A percentile compares a stretch with the other conserved stretches of the same genome.
Conservation (phyloP, 202 grass and related monocot species). For the Musa balbisiana region DNA sequence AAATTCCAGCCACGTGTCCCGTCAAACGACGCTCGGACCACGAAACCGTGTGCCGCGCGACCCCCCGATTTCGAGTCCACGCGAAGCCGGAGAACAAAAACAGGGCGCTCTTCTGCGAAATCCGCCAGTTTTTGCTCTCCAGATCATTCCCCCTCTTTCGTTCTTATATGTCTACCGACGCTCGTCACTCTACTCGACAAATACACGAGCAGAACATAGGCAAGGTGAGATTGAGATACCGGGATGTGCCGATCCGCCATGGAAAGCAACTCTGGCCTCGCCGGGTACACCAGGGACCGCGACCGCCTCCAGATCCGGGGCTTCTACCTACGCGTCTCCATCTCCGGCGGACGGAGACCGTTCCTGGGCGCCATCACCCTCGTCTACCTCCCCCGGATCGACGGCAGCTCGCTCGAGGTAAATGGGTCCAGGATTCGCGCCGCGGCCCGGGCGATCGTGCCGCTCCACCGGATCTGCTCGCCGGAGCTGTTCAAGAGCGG, state of each 20-base stretch:
- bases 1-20: not conserved
- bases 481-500: not conserved
- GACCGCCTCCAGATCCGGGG: conserved; percentile 32
- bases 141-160: not conserved
- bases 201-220: not conserved
- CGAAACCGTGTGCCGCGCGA: not conserved
- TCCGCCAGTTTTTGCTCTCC: not conserved
- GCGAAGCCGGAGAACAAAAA: not conserved
- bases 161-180: not conserved
- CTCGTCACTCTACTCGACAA: too few species aligned
- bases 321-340: conserved; percentile 44
- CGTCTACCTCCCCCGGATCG: conserved; percentile 38
- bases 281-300: not conserved
- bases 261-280: conserved; percentile 8
- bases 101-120: not conserved
- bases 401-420: conserved; percentile 33
- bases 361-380: conserved; percentile 29
- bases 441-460: conserved; percentile 23
- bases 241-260: conserved; percentile 37
- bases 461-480: conserved; percentile 17
- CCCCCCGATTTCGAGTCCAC: not conserved
- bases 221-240: not conserved
- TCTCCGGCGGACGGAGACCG: not conserved
- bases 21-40: not conserved
- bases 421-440: conserved; percentile 31